These are phyloP conservation scores for Aspergillus campestris DNA, from an alignment of 495 filamentous ascomycete species.

Conservation along the genomic window DNA sequence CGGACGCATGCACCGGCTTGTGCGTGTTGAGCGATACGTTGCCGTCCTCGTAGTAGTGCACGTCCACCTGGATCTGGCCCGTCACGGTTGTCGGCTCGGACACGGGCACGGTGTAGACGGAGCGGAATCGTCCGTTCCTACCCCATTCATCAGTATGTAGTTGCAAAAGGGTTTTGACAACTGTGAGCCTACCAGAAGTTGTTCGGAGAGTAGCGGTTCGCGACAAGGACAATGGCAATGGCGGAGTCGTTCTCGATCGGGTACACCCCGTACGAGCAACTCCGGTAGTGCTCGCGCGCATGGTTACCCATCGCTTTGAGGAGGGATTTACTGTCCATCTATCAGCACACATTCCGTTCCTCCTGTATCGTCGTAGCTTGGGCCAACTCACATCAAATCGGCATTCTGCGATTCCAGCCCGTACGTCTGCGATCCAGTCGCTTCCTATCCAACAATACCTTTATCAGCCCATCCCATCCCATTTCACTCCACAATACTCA, in stretches of 20 bases:
- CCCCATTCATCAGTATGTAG: not conserved
- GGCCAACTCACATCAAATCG: slow-evolving; percentile 61
- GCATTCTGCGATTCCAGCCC: slow-evolving; percentile 69
- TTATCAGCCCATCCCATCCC: slow-evolving; percentile 1
- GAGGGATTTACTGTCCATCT: slow-evolving; percentile 48
- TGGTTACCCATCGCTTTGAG: slow-evolving; percentile 70
- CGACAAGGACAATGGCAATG: slow-evolving; percentile 74
- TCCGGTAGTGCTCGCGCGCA: slow-evolving; percentile 82
- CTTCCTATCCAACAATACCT: slow-evolving; percentile 48
- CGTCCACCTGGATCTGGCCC: slow-evolving; percentile 47
- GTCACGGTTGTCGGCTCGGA: slow-evolving; percentile 41
- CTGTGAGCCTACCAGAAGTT: slow-evolving; percentile 74
- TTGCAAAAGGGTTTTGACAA: not conserved
- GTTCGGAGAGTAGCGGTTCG: slow-evolving; percentile 93
- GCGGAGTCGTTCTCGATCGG: slow-evolving; percentile 64
- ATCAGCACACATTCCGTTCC: slow-evolving; percentile 2
- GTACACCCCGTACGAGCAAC: slow-evolving; percentile 70
- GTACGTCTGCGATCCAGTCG: slow-evolving; percentile 71
- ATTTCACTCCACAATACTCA: not conserved
- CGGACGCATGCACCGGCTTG: slow-evolving; percentile 58
- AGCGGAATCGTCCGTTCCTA: slow-evolving; percentile 95
- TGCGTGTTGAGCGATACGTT: slow-evolving; percentile 86
- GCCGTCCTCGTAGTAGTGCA: slow-evolving; percentile 99
- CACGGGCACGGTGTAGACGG: slow-evolving; percentile 63
- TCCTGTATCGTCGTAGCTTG: not conserved